A percentile compares a stretch with the other conserved stretches of the same genome.
These are phyloP conservation scores for Cystoderma amianthinum DNA, from an alignment of 768 basidiomycete genomes.

Conservation along the genomic window DNA sequence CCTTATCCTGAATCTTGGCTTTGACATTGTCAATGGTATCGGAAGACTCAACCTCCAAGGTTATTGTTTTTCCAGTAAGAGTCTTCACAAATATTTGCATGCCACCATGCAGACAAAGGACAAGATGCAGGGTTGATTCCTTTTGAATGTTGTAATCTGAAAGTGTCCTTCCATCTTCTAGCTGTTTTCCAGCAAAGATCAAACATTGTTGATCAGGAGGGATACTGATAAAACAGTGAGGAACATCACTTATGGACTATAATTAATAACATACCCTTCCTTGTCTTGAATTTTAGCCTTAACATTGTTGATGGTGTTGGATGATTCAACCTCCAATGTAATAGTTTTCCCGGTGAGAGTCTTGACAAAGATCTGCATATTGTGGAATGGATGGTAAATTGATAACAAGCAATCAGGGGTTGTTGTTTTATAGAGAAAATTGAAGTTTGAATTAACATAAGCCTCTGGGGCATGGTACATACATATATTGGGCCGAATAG, in stretches of 20 bases:
- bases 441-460: too few relatives aligned
- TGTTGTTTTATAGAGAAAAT: neutral
- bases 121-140: conserved; percentile 54
- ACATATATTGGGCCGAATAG: too few relatives aligned
- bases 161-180: conserved; percentile 76
- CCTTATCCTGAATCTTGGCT: conserved; percentile 84
- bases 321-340: conserved; percentile 68
- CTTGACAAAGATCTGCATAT: conserved; percentile 45
- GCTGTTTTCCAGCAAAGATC: conserved; percentile 80
- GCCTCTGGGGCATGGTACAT: too few relatives aligned
- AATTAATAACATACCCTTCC: conserved; percentile 49
- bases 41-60: conserved; percentile 78
- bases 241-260: neutral
- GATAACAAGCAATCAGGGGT: neutral
- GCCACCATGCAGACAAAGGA: conserved; percentile 35
- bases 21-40: conserved; percentile 76
- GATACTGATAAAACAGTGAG: conserved; percentile 33
- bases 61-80: conserved; percentile 85
- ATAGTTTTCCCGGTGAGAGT: conserved; percentile 71
- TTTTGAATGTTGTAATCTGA: conserved; percentile 67
- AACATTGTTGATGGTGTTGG: conserved; percentile 65
- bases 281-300: conserved; percentile 88
- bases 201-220: conserved; percentile 76
- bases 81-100: conserved; percentile 92
- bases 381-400: neutral